Conservation (phyloP, 345 rosid genomes). For the Ricinus communis region DNA sequence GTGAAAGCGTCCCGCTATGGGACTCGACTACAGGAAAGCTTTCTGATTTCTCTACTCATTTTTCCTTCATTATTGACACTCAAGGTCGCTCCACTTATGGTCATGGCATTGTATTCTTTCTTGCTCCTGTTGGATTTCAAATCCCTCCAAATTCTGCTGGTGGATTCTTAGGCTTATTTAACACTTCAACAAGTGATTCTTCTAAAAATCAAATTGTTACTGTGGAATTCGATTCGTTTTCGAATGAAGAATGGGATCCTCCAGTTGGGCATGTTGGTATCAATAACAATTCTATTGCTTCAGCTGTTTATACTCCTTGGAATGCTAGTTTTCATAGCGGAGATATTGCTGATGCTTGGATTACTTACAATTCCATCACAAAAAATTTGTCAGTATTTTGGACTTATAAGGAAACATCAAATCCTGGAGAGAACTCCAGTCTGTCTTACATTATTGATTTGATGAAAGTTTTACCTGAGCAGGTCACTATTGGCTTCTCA, state of each 20-base stretch:
- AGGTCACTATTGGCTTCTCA: slow-evolving; percentile 42
- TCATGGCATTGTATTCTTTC: slow-evolving; percentile 41
- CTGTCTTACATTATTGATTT: slow-evolving; percentile 35
- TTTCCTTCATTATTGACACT: slow-evolving; percentile 32
- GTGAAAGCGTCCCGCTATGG: slow-evolving; percentile 30
- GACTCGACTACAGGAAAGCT: slow-evolving; percentile 26
- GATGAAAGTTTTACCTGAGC: slow-evolving; percentile 28
- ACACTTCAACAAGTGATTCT: slow-evolving; percentile 20
- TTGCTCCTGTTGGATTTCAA: slow-evolving; percentile 36
- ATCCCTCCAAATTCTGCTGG: slow-evolving; percentile 46
- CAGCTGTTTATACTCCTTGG: slow-evolving; percentile 34
- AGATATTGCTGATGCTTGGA: slow-evolving; percentile 28
- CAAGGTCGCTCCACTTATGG: not conserved
- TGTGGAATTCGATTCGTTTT: slow-evolving; percentile 35
- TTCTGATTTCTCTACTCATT: slow-evolving; percentile 37
- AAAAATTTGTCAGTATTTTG: slow-evolving; percentile 38
- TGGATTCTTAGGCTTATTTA: slow-evolving; percentile 44
- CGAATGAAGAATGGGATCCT: slow-evolving; percentile 40
- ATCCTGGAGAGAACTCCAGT: slow-evolving; percentile 21
- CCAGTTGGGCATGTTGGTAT: slow-evolving; percentile 41
- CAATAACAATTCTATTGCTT: slow-evolving; percentile 38
- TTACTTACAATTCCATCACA: slow-evolving; percentile 33
- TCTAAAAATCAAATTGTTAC: slow-evolving; percentile 23
- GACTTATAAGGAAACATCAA: slow-evolving; percentile 17
- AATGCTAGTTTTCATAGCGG: slow-evolving; percentile 40